phyloP scores from a whole-genome alignment of 805 yeast species.

The Ogataea kodamae region DNA sequence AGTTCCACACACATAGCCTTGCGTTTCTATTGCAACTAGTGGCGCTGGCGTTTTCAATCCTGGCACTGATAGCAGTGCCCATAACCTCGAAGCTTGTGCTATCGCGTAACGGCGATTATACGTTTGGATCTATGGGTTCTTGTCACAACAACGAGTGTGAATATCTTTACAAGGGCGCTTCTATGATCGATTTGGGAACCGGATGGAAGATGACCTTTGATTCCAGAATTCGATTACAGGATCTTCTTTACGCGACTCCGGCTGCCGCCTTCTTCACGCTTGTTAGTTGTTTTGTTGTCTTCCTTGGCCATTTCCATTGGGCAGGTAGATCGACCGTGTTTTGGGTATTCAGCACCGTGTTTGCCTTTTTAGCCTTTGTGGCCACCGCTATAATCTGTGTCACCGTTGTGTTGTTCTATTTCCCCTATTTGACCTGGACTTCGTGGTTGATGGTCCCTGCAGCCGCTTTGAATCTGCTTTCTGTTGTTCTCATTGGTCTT shows the following conservation, averaged over 20 bases:
- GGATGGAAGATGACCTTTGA: slow-evolving; percentile 46
- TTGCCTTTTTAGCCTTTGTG: slow-evolving; percentile 48
- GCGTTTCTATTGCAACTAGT: slow-evolving; percentile 45
- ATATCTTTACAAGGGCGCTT: slow-evolving; percentile 37
- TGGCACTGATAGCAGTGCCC: slow-evolving; percentile 63
- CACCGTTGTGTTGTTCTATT: slow-evolving; percentile 53
- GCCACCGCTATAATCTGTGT: slow-evolving; percentile 54
- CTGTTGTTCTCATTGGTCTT: slow-evolving; percentile 48
- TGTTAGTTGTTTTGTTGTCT: slow-evolving; percentile 37
- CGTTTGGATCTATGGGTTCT: slow-evolving; percentile 68
- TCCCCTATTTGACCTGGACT: slow-evolving; percentile 67
- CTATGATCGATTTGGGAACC: slow-evolving; percentile 1
- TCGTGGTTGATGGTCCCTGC: slow-evolving; percentile 70
- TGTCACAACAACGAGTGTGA: slow-evolving; percentile 34
- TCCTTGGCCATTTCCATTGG: slow-evolving; percentile 31
- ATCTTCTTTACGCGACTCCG: slow-evolving; percentile 58
- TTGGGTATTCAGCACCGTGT: slow-evolving; percentile 42
- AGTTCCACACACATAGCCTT: slow-evolving; percentile 24
- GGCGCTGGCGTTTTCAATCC: slow-evolving; percentile 58
- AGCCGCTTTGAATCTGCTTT: slow-evolving; percentile 51
- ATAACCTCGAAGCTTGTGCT: slow-evolving; percentile 46
- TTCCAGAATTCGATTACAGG: slow-evolving; percentile 51
- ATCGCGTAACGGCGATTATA: slow-evolving; percentile 42
- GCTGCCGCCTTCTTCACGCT: slow-evolving; percentile 64
- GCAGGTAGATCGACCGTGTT: slow-evolving; percentile 22